A percentile compares a stretch with the other conserved stretches of the same genome.
These are phyloP conservation scores for Cryptococcus hybrid DNA, from an alignment of 1,284 basidiomycete genomes.

Conservation along the genomic window DNA sequence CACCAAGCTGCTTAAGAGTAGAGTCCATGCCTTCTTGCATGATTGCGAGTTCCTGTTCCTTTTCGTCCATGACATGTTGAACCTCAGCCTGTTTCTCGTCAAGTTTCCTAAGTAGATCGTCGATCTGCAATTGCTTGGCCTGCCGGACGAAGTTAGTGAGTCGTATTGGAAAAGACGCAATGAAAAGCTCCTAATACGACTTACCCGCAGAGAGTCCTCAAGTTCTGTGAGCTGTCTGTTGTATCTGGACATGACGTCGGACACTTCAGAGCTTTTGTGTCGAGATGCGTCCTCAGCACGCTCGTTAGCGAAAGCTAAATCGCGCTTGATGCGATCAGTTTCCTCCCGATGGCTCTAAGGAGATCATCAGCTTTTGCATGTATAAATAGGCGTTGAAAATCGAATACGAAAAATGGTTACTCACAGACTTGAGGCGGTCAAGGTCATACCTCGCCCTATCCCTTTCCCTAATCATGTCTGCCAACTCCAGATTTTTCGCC, in stretches of 20 bases:
- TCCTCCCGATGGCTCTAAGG: constrained; percentile 85
- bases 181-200: constrained; percentile 31
- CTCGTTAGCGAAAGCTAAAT: constrained; percentile 96
- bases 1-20: constrained; percentile 85
- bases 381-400: constrained; percentile 1
- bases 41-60: constrained; percentile 94
- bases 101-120: constrained; percentile 78
- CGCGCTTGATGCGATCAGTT: constrained; percentile 85
- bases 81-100: constrained; percentile 72
- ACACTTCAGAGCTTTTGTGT: constrained; percentile 90
- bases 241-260: constrained; percentile 83
- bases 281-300: constrained; percentile 91
- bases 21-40: constrained; percentile 95
- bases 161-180: constrained; percentile 9
- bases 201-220: constrained; percentile 85
- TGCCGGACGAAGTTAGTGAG: constrained; percentile 41
- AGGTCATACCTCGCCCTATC: constrained; percentile 95
- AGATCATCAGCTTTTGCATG: not conserved
- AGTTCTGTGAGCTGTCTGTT: constrained; percentile 95
- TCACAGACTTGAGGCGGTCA: constrained; percentile 82
- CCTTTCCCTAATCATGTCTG: constrained; percentile 98
- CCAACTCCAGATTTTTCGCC: constrained; percentile 95
- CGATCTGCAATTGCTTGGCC: constrained; percentile 92
- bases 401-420: constrained; percentile 16
- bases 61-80: constrained; percentile 84